Conservation (phyloP, 176 grass and related monocot genomes). For the Raddia guianensis region DNA sequence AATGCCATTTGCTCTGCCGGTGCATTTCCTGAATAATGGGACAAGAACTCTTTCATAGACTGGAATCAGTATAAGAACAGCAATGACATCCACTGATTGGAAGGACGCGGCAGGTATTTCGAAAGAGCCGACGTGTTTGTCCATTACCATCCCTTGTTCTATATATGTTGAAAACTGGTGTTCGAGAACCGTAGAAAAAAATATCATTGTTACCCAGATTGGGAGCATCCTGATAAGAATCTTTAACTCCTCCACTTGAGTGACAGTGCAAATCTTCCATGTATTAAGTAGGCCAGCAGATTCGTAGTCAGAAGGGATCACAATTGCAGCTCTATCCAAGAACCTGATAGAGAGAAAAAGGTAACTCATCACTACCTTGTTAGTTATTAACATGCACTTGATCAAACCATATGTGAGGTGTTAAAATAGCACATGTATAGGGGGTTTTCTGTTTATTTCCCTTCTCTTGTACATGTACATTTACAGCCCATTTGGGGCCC, state of each 20-base stretch:
- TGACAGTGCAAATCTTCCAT: slow-evolving; percentile 60
- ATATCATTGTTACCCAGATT: slow-evolving; percentile 52
- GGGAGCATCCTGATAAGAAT: slow-evolving; percentile 63
- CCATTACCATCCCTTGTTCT: slow-evolving; percentile 58
- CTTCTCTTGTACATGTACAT: too few relatives aligned
- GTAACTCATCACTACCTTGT: not conserved
- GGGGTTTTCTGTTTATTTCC: too few relatives aligned
- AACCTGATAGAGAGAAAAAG: slow-evolving; percentile 51
- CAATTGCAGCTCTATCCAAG: slow-evolving; percentile 67
- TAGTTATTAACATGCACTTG: not conserved
- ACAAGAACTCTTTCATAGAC: slow-evolving; percentile 62
- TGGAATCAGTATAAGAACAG: slow-evolving; percentile 53
- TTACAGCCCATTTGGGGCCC: too few relatives aligned
- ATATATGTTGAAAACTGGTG: slow-evolving; percentile 59
- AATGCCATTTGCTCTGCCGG: slow-evolving; percentile 51
- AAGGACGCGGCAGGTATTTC: slow-evolving; percentile 66
- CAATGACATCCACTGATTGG: slow-evolving; percentile 45
- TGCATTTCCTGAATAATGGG: slow-evolving; percentile 49
- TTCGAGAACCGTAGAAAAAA: slow-evolving; percentile 51
- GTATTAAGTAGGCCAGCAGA: slow-evolving; percentile 34
- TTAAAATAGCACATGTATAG: too few relatives aligned
- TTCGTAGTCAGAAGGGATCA: slow-evolving; percentile 37
- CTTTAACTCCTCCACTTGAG: slow-evolving; percentile 73
- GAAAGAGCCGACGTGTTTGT: slow-evolving; percentile 42
- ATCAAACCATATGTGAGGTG: not conserved